Conservation (phyloP, 495 filamentous ascomycete genomes). For the Neurospora terricola region DNA sequence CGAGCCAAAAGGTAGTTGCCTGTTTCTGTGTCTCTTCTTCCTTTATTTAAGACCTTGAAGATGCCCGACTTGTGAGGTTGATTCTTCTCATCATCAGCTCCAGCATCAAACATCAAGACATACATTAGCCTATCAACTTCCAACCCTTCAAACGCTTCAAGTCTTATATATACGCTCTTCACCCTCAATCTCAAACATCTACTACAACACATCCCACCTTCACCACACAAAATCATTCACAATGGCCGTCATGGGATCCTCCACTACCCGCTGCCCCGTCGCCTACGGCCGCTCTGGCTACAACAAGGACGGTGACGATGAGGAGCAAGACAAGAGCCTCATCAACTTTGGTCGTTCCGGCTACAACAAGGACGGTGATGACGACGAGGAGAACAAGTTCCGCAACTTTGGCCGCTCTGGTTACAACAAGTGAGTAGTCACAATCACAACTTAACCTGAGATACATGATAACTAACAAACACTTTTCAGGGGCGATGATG, state of each 20-base stretch:
- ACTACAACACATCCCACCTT: not conserved
- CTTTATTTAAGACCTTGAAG: slow-evolving; percentile 22
- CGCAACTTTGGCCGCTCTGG: slow-evolving; percentile 33
- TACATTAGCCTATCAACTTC: not conserved
- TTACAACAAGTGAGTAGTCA: slow-evolving; percentile 31
- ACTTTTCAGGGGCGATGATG: slow-evolving; percentile 31
- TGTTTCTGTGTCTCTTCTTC: not conserved
- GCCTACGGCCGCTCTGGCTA: slow-evolving; percentile 45
- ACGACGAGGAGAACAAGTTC: slow-evolving; percentile 29
- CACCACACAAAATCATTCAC: slow-evolving; percentile 12
- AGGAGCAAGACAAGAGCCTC: not conserved
- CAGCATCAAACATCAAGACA: slow-evolving; percentile 11
- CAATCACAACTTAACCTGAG: not conserved
- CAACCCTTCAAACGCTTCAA: not conserved
- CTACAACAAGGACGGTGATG: slow-evolving; percentile 26
- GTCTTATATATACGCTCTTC: slow-evolving; percentile 1
- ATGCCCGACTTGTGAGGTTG: slow-evolving; percentile 10
- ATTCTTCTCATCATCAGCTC: slow-evolving; percentile 20
- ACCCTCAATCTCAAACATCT: slow-evolving; percentile 2
- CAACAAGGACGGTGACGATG: slow-evolving; percentile 28
- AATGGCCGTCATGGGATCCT: slow-evolving; percentile 34
- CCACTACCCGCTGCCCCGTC: slow-evolving; percentile 41
- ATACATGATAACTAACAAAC: slow-evolving; percentile 30
- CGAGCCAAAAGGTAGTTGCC: not conserved
- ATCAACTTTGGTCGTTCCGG: slow-evolving; percentile 7